These are phyloP conservation scores for Arthrobotrys musiformis DNA, from an alignment of 2,329 filamentous ascomycete genomes.

Conservation along the genomic window DNA sequence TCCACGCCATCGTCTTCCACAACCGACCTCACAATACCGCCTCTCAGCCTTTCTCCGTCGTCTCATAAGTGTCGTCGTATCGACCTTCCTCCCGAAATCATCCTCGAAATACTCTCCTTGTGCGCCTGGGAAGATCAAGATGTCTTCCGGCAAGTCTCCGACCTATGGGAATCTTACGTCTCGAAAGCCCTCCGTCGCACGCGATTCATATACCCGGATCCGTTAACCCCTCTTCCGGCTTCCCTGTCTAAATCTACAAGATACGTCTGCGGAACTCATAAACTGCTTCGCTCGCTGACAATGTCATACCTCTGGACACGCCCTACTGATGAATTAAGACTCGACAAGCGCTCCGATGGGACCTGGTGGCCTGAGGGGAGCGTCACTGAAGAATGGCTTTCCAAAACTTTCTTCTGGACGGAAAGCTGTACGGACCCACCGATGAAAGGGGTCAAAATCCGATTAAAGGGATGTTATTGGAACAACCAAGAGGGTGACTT, in stretches of 20 bases:
- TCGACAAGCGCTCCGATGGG: slow-evolving; percentile 45
- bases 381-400: slow-evolving; percentile 51
- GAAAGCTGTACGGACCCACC: slow-evolving; percentile 53
- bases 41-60: slow-evolving; percentile 19
- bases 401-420: slow-evolving; percentile 52
- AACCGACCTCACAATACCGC: slow-evolving; percentile 47
- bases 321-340: slow-evolving; percentile 44
- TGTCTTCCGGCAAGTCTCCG: slow-evolving; percentile 53
- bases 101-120: slow-evolving; percentile 54
- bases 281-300: slow-evolving; percentile 47
- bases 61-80: slow-evolving; percentile 28
- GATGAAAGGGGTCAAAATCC: slow-evolving; percentile 51
- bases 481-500: slow-evolving; percentile 52
- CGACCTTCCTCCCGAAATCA: slow-evolving; percentile 52
- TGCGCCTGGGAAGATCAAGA: slow-evolving; percentile 55
- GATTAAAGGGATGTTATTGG: slow-evolving; percentile 54
- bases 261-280: slow-evolving; percentile 50
- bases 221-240: background rate
- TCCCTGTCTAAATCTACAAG: slow-evolving; percentile 8
- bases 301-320: slow-evolving; percentile 54
- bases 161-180: slow-evolving; percentile 54
- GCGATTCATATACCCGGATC: slow-evolving; percentile 44
- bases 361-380: slow-evolving; percentile 49
- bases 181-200: slow-evolving; percentile 47
- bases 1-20: slow-evolving; percentile 43